Evolutionary conservation across 768 basidiomycete genomes (phyloP).

Genomic region (Suillus subaureus): DNA sequence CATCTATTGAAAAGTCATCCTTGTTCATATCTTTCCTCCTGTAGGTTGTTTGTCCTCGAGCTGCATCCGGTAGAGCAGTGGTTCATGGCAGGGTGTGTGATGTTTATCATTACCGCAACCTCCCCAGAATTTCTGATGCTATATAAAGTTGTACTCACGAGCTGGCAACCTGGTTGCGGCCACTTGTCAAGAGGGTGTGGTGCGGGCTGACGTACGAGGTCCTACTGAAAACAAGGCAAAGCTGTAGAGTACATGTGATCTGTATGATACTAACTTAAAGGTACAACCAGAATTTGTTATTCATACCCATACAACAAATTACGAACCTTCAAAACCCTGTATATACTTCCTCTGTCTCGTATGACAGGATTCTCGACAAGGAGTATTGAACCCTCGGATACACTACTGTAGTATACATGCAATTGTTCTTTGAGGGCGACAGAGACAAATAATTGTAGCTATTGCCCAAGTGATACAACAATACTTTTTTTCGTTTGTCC

Average conservation of each 20-base stretch:
- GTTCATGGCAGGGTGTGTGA: conserved; percentile 67
- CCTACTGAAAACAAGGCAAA: conserved; percentile 38
- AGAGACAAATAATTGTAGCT: background rate
- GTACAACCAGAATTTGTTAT: background rate
- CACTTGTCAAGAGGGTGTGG: conserved; percentile 78
- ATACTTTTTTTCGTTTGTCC: background rate
- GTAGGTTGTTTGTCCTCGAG: conserved; percentile 66
- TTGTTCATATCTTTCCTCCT: background rate
- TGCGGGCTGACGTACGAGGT: conserved; percentile 58
- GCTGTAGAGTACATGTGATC: conserved; percentile 25
- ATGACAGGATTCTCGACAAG: background rate
- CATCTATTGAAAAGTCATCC: background rate
- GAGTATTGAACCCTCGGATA: background rate
- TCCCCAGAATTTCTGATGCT: conserved; percentile 1
- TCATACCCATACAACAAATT: background rate
- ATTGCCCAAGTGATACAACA: background rate
- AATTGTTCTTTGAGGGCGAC: background rate
- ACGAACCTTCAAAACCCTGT: background rate
- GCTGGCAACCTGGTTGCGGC: conserved; percentile 71
- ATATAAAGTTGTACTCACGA: conserved; percentile 64
- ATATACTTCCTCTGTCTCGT: background rate
- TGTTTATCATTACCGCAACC: background rate
- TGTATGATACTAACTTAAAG: background rate
- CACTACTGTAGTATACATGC: background rate
- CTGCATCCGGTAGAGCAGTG: conserved; percentile 66